A percentile compares a stretch with the other conserved stretches of the same genome.
Evolutionary conservation across 2,329 filamentous ascomycete genomes (phyloP).

Genomic region (Zasmidium citrigriseum): DNA sequence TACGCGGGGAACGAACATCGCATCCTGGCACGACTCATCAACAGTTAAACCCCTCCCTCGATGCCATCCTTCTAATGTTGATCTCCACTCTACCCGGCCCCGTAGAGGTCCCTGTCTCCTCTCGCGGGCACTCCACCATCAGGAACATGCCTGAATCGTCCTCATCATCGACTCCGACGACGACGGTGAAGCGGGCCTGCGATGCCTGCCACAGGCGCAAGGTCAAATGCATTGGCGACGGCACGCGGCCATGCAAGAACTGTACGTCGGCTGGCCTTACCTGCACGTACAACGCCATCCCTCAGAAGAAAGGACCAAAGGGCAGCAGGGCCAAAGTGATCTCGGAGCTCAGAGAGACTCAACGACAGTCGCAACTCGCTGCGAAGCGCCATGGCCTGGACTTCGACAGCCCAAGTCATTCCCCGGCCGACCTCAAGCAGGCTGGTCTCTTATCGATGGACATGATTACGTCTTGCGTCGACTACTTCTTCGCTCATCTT

Average conservation of each 20-base stretch:
- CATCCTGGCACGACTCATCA: conserved; percentile 5
- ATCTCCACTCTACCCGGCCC: conserved; percentile 24
- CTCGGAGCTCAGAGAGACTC: conserved; percentile 60
- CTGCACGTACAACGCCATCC: conserved; percentile 67
- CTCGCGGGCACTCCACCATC: conserved; percentile 12
- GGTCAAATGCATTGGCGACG: conserved; percentile 54
- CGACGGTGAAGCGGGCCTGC: conserved; percentile 33
- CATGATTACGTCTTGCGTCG: conserved; percentile 56
- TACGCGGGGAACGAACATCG: conserved; percentile 16
- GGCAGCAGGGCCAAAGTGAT: conserved; percentile 64
- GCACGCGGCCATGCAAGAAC: conserved; percentile 59
- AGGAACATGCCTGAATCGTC: conserved; percentile 23
- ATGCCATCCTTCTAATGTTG: conserved; percentile 21
- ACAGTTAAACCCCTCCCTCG: conserved; percentile 7
- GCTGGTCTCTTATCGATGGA: conserved; percentile 51
- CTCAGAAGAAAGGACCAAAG: conserved; percentile 65
- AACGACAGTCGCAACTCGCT: conserved; percentile 47
- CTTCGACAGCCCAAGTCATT: conserved; percentile 43
- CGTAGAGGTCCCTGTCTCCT: conserved; percentile 22
- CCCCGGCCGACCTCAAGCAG: conserved; percentile 47
- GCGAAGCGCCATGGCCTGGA: conserved; percentile 40
- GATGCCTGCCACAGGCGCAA: conserved; percentile 50
- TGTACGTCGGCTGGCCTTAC: conserved; percentile 59
- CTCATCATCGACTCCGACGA: conserved; percentile 15
- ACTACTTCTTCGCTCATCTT: conserved; percentile 63